A percentile compares a stretch with the other conserved stretches of the same genome.
phyloP scores from a whole-genome alignment of 2,329 filamentous ascomycete genomes.

The Neofusicoccum ribis region DNA sequence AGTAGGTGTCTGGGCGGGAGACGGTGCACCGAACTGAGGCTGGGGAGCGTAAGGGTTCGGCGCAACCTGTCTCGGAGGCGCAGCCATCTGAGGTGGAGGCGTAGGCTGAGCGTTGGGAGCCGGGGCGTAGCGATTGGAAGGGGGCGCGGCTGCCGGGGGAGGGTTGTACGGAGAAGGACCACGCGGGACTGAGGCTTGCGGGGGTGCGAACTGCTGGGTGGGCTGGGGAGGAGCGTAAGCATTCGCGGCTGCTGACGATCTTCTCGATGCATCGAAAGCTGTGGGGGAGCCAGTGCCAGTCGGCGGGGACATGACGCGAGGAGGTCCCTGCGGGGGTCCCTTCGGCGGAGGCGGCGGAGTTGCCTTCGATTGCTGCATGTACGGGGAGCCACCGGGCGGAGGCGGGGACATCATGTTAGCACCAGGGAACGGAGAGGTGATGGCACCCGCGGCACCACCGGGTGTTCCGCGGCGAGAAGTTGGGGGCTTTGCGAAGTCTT shows the following conservation, averaged over 20 bases:
- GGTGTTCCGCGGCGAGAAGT: conserved; percentile 71
- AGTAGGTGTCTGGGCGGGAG: conserved; percentile 36
- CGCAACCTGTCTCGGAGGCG: conserved; percentile 45
- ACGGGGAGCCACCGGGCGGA: conserved; percentile 61
- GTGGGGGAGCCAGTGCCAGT: conserved; percentile 50
- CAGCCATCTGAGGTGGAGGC: conserved; percentile 41
- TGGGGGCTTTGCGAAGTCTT: conserved; percentile 62
- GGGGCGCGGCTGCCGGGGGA: conserved; percentile 78
- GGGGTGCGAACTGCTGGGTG: conserved; percentile 44
- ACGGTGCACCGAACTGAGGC: conserved; percentile 22
- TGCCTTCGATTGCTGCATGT: conserved; percentile 59
- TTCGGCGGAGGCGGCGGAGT: conserved; percentile 83
- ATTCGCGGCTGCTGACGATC: conserved; percentile 59
- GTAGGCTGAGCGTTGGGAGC: conserved; percentile 59
- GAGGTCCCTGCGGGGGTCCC: conserved; percentile 58
- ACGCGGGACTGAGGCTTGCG: conserved; percentile 64
- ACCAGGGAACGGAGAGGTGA: conserved; percentile 74
- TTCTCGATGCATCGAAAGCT: conserved; percentile 23
- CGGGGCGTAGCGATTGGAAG: conserved; percentile 64
- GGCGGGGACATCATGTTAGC: conserved; percentile 52
- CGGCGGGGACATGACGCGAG: conserved; percentile 70
- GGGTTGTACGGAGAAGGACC: conserved; percentile 85
- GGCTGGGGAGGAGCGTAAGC: conserved; percentile 62
- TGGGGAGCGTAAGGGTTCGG: conserved; percentile 45
- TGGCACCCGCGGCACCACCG: conserved; percentile 58